A percentile compares a stretch with the other conserved stretches of the same genome.
Evolutionary conservation across 1,139 yeast genomes (phyloP).

Genomic region (Hansenula sp.): DNA sequence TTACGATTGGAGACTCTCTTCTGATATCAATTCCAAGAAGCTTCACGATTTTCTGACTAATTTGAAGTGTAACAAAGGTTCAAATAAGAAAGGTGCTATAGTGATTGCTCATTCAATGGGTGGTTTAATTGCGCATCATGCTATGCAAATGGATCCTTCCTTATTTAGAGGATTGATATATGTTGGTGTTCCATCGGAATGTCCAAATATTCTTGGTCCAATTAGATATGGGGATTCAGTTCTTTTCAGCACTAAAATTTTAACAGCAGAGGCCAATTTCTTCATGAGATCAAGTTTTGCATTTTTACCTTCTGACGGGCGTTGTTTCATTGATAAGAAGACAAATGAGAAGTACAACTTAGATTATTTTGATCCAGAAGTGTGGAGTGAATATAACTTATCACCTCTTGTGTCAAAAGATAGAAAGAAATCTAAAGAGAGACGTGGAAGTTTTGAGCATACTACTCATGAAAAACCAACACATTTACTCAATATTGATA

Average conservation of each 20-base stretch:
- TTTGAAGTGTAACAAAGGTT: conserved; percentile 34
- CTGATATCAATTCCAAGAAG: conserved; percentile 48
- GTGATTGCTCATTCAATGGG: conserved; percentile 94
- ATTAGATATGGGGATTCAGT: conserved; percentile 78
- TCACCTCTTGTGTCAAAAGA: conserved; percentile 66
- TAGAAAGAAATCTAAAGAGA: conserved; percentile 22
- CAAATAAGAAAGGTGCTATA: conserved; percentile 44
- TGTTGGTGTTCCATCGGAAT: conserved; percentile 81
- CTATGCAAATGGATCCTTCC: conserved; percentile 62
- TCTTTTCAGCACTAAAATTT: conserved; percentile 63
- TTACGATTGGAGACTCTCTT: conserved; percentile 86
- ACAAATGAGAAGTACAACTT: conserved; percentile 56
- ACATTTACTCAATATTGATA: conserved; percentile 5
- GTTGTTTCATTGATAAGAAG: conserved; percentile 60
- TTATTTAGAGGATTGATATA: conserved; percentile 71
- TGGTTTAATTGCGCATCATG: conserved; percentile 78
- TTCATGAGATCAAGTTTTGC: conserved; percentile 82
- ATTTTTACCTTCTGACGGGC: conserved; percentile 72
- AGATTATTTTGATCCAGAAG: conserved; percentile 75
- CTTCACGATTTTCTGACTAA: conserved; percentile 41
- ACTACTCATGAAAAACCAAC: conserved; percentile 1
- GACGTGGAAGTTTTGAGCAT: conserved; percentile 1
- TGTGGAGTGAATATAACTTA: conserved; percentile 73
- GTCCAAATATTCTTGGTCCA: conserved; percentile 86
- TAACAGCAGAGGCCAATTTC: conserved; percentile 79